A percentile compares a stretch with the other conserved stretches of the same genome.
Conservation (phyloP, 179 eudicot species). For the Monotropa hypopitys region DNA sequence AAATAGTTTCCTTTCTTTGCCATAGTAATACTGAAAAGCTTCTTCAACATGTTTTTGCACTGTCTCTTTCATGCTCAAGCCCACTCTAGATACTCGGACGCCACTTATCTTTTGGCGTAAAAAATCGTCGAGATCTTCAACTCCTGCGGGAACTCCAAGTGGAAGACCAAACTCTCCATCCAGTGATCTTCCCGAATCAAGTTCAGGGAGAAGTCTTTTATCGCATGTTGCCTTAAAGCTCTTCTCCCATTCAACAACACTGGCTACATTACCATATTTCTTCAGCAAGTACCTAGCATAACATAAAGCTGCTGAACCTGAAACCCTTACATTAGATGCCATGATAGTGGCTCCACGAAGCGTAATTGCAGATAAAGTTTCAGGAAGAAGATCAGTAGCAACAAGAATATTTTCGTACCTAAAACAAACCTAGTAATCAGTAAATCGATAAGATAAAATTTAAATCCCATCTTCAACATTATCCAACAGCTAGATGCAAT, state of each 20-base stretch:
- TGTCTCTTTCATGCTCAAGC: conserved; percentile 65
- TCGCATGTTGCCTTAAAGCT: conserved; percentile 65
- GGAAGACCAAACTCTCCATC: conserved; percentile 75
- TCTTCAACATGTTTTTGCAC: conserved; percentile 74
- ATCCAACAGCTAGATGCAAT: not conserved
- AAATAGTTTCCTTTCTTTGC: conserved; percentile 72
- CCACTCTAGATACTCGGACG: conserved; percentile 69
- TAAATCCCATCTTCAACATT: not conserved
- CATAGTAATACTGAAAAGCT: conserved; percentile 45
- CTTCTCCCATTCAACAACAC: conserved; percentile 88
- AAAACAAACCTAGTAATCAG: conserved; percentile 12
- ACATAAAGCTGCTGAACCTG: conserved; percentile 61
- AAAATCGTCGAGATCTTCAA: conserved; percentile 73
- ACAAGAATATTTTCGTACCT: conserved; percentile 87
- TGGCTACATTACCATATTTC: conserved; percentile 48
- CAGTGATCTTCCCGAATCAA: conserved; percentile 63
- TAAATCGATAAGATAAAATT: not conserved
- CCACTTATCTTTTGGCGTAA: conserved; percentile 84
- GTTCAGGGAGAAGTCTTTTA: conserved; percentile 62
- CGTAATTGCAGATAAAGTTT: conserved; percentile 71
- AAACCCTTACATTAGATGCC: conserved; percentile 64
- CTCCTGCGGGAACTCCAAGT: conserved; percentile 76
- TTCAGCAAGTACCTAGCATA: conserved; percentile 69
- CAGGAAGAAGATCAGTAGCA: conserved; percentile 83
- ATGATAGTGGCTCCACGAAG: conserved; percentile 49